Conservation (phyloP, 768 basidiomycete species). For the Clathrus columnatus region DNA sequence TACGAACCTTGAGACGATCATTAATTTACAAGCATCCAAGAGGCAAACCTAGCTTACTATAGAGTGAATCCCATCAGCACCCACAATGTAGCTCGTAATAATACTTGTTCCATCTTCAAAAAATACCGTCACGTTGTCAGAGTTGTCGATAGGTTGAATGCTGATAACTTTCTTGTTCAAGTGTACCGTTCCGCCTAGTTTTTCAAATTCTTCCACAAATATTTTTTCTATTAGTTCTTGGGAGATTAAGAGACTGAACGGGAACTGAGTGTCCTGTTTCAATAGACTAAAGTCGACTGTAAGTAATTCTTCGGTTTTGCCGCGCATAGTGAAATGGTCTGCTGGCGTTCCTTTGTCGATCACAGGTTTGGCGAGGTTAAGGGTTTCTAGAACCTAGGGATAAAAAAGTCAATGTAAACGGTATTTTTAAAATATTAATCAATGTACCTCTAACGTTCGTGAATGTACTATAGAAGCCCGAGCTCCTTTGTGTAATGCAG, state of each 20-base stretch:
- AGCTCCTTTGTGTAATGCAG: constrained; percentile 28
- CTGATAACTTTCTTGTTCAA: constrained; percentile 33
- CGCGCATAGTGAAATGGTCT: neutral
- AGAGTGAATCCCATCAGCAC: constrained; percentile 44
- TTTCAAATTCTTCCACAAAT: constrained; percentile 28
- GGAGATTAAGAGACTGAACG: constrained; percentile 33
- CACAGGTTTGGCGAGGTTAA: constrained; percentile 34
- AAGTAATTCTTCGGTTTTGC: constrained; percentile 16
- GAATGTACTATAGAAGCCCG: constrained; percentile 42
- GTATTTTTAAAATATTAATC: neutral
- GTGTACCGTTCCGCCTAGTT: constrained; percentile 25
- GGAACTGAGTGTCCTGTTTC: constrained; percentile 33
- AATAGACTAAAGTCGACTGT: constrained; percentile 30
- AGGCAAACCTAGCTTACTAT: constrained; percentile 22
- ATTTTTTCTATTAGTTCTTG: constrained; percentile 38
- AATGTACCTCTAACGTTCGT: constrained; percentile 40
- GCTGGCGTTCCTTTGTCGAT: constrained; percentile 29
- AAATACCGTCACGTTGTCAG: constrained; percentile 26
- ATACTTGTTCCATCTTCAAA: constrained; percentile 40
- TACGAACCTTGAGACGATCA: constrained; percentile 31
- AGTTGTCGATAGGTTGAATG: constrained; percentile 18
- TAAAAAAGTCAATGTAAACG: constrained; percentile 25
- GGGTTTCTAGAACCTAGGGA: constrained; percentile 36
- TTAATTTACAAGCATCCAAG: neutral
- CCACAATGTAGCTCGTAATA: constrained; percentile 38